Evolutionary conservation across 2,329 filamentous ascomycete genomes (phyloP).

Genomic region (Apiospora malaysiana): DNA sequence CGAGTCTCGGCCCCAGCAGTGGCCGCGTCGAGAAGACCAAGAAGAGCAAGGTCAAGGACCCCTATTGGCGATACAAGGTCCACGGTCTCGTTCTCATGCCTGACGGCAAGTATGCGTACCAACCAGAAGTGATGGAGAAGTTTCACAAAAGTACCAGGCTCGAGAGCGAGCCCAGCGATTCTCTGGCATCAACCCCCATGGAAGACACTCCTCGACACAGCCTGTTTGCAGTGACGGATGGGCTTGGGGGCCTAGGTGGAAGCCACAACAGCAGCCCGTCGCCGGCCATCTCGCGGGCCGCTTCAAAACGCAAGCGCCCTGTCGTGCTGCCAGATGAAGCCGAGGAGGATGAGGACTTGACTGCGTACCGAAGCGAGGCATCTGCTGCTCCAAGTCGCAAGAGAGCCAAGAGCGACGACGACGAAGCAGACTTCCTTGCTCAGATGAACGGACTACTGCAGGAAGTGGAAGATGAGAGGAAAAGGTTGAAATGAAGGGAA

Average conservation of each 20-base stretch:
- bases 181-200: background rate
- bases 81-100: slow-evolving; percentile 55
- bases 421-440: slow-evolving; percentile 34
- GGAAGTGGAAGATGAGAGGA: slow-evolving; percentile 30
- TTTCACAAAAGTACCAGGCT: slow-evolving; percentile 28
- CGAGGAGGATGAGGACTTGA: slow-evolving; percentile 32
- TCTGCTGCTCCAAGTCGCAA: slow-evolving; percentile 32
- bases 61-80: slow-evolving; percentile 45
- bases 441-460: slow-evolving; percentile 36
- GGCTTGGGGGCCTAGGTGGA: background rate
- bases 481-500: background rate
- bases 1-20: slow-evolving; percentile 41
- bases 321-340: slow-evolving; percentile 17
- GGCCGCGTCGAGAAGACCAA: slow-evolving; percentile 39
- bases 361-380: slow-evolving; percentile 31
- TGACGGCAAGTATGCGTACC: slow-evolving; percentile 59
- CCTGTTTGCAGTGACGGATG: background rate
- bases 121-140: slow-evolving; percentile 55
- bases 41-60: slow-evolving; percentile 36
- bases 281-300: slow-evolving; percentile 27
- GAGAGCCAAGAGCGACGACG: slow-evolving; percentile 32
- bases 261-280: slow-evolving; percentile 31
- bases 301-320: slow-evolving; percentile 36
- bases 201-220: background rate
- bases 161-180: slow-evolving; percentile 15